Evolutionary conservation across 1,284 basidiomycete genomes (phyloP).

Genomic region (Pseudozyma tsukubaensis): DNA sequence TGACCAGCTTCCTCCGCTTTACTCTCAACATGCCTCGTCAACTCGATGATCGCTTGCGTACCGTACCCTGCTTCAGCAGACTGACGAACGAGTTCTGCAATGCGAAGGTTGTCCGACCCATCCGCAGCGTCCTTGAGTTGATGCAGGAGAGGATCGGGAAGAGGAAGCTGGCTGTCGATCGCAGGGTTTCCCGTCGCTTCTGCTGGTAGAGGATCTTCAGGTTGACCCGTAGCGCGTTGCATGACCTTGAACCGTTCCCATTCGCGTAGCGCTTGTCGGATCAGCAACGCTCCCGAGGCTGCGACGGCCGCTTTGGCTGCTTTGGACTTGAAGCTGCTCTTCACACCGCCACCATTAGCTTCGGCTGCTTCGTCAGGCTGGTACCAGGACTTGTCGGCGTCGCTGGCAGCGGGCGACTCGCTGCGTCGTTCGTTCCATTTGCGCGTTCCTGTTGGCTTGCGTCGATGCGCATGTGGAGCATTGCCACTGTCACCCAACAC

Average conservation of each 20-base stretch:
- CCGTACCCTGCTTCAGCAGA: slow-evolving; percentile 50
- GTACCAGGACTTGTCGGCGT: slow-evolving; percentile 27
- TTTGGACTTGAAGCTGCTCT: slow-evolving; percentile 27
- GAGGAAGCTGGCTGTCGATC: slow-evolving; percentile 28
- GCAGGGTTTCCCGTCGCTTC: slow-evolving; percentile 42
- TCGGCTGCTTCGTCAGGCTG: slow-evolving; percentile 29
- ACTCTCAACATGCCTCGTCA: slow-evolving; percentile 45
- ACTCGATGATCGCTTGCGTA: slow-evolving; percentile 47
- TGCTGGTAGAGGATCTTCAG: slow-evolving; percentile 47
- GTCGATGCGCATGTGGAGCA: slow-evolving; percentile 3
- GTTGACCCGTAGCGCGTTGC: slow-evolving; percentile 49
- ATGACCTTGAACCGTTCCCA: slow-evolving; percentile 54
- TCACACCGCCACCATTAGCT: background rate
- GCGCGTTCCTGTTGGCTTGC: slow-evolving; percentile 23
- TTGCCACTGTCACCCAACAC: slow-evolving; percentile 29
- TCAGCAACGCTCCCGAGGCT: slow-evolving; percentile 43
- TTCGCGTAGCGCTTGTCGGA: slow-evolving; percentile 47
- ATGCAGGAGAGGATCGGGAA: slow-evolving; percentile 20
- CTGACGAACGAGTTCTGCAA: slow-evolving; percentile 38
- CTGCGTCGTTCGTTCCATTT: slow-evolving; percentile 38
- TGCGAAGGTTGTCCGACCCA: slow-evolving; percentile 30
- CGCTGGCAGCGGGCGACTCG: slow-evolving; percentile 19
- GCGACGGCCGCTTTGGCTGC: slow-evolving; percentile 32
- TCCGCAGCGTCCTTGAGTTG: slow-evolving; percentile 42
- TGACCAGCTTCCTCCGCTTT: slow-evolving; percentile 27